Evolutionary conservation across 352 stramenopile species (phyloP), one percentile per base, ranked within the genome.

Genomic region (Phytophthora pini): DNA sequence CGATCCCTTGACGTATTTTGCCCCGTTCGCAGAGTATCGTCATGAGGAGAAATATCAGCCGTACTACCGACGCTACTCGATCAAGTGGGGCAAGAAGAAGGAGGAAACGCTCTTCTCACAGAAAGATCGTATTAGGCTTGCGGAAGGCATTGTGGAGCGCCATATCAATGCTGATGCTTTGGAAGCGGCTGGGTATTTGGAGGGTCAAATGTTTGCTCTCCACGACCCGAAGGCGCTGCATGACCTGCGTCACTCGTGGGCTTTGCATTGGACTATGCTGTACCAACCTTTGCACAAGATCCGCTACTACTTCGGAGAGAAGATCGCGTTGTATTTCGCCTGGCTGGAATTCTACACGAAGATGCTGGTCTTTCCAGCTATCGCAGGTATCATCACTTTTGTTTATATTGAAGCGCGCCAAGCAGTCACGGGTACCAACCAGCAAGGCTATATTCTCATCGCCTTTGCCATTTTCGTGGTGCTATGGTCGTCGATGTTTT

Each of bases 291-390:
- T 97, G 11, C 80, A 94, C 72, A 89, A 93, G 45, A 94, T 98
- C 45, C 86, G 87, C 7, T 86, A 80, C 49, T 98, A 98, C 71
- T 97, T 97, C 79, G 92, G 92, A 52, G 90, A 97, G 58, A 93
- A 94, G 56, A 85, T 97, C 13, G 90, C 86, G 27, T 82, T 97
- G 26, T 98, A 98, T 65, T 98, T 98, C 67, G 90, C 89, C 9
- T 97, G 89, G 82, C 78, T 98, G 31, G 90, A 90, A 9, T 97
- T 96, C 56, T 97, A 97, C 77, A 97, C 91, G n/a, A 95, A 95
- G 76, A 95, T 96, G 87, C 78, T 98, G 4, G 20, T 97, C 1
- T 80, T 96, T 38, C 89, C 90, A 11, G 71, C 83, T 8, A 79
- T 95, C 8, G 70, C 86, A 0, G 92, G 92, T 13, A 76, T 97